Evolutionary conservation across 441 rosid species (phyloP).

Genomic region (Jatropha podagrica): DNA sequence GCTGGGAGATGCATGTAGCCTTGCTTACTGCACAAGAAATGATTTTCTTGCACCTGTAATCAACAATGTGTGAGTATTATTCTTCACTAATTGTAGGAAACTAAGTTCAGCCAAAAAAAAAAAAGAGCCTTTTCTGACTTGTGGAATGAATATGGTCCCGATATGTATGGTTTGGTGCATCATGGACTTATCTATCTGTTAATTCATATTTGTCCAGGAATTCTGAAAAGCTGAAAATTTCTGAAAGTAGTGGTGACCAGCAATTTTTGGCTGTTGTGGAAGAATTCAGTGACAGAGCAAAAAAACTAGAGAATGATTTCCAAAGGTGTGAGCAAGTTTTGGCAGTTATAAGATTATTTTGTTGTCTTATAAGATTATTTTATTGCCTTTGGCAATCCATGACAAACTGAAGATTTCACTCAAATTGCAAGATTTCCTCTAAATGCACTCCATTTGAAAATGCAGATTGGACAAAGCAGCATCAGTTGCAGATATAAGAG

Average conservation of each 20-base stretch:
- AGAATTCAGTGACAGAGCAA: constrained; percentile 48
- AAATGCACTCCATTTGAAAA: constrained; percentile 9
- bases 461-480: constrained; percentile 74
- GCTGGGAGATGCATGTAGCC: constrained; percentile 65
- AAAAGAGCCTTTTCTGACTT: not conserved
- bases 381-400: not conserved
- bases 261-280: constrained; percentile 39
- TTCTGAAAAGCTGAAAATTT: constrained; percentile 36
- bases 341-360: not conserved
- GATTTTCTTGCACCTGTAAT: constrained; percentile 23
- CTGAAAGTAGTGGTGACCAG: constrained; percentile 40
- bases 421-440: not conserved
- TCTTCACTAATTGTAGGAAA: constrained; percentile 2
- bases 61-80: constrained; percentile 45
- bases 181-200: not conserved
- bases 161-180: not conserved
- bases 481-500: constrained; percentile 58
- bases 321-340: constrained; percentile 40
- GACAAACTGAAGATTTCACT: not conserved
- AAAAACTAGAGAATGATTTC: constrained; percentile 57
- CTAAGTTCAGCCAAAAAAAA: not conserved
- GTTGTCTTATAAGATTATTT: too few relatives aligned
- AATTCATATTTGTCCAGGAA: constrained; percentile 34
- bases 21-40: constrained; percentile 28
- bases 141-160: not conserved